Base-by-base conservation (phyloP, 257 asterid genomes). In the Plantago ovata region DNA sequence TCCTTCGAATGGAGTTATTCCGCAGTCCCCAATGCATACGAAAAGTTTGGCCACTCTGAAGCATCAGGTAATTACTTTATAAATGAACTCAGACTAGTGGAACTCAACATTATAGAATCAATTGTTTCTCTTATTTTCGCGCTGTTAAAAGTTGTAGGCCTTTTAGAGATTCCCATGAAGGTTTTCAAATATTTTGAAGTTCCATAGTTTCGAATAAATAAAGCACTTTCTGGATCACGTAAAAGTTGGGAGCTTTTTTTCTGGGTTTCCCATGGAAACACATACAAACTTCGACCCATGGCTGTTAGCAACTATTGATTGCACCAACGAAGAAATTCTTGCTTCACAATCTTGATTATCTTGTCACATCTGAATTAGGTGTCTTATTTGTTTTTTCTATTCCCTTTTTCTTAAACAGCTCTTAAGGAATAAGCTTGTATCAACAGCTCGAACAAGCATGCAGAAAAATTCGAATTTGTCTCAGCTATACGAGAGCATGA, bases 11-110 rank as follows among this genome's bases (percentile, higher is more conserved):
- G 99, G 99, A 53, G 99, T 93, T 61, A 89, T 93, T 68, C 99
- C 99, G 1, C 99, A 93, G 74, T 89, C 97, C 20, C 99, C 99
- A 6, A 93, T 93, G 99, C 99, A 93, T 66, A 93, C 99, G 0
- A 93, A 85, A 71, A 89, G 96, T 69, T 71, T 93, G 74, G 99
- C 99, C 46, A 89, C 97, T 57, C 79, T 93, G 61, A 93, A 93
- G 72, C 96, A 93, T 74, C 99, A 89, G 96, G 99, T 85, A 71
- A 9, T 1, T 43, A 12, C 65, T 48, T 21, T 18, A 21, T 12
- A 0, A 28, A n/a, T 49, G 16, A 28, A 28, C 7, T 28, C 36
- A 3, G 6, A 28, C 36, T 28, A 28, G 7, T 28, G 36, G 36
- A 28, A 28, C 36, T 28, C 36, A 3, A 4, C 7, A 28, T 6